A percentile compares a stretch with the other conserved stretches of the same genome.
Conservation (phyloP, 1,139 yeast species). For the Yamadazyma siamensis region DNA sequence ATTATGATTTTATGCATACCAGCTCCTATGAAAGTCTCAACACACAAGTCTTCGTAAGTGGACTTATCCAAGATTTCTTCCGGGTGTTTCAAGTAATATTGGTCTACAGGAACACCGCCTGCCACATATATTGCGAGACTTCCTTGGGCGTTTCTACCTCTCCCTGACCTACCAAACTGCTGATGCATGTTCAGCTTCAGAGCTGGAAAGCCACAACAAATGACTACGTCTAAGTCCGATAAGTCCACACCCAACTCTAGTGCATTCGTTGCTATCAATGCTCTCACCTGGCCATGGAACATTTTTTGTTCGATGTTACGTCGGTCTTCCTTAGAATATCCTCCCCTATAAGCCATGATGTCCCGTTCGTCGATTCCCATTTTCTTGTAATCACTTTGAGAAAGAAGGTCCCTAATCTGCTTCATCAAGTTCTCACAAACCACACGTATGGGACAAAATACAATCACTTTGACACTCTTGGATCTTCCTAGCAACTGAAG, state of each 20-base stretch:
- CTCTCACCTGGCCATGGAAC: constrained; percentile 82
- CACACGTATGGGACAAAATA: constrained; percentile 82
- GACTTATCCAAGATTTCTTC: constrained; percentile 50
- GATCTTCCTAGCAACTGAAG: constrained; percentile 60
- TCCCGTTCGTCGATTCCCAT: constrained; percentile 49
- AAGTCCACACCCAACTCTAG: constrained; percentile 93
- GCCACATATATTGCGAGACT: constrained; percentile 77
- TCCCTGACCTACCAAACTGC: constrained; percentile 95
- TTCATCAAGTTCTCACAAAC: constrained; percentile 87
- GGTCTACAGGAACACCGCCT: constrained; percentile 83
- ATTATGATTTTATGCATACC: constrained; percentile 42
- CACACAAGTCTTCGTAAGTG: constrained; percentile 43
- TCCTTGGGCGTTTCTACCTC: constrained; percentile 65
- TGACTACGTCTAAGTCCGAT: constrained; percentile 85
- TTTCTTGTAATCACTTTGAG: constrained; percentile 19
- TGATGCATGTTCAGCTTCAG: constrained; percentile 87
- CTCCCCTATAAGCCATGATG: constrained; percentile 93
- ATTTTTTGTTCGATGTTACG: constrained; percentile 82
- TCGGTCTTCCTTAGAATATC: constrained; percentile 82
- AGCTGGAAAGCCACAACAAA: constrained; percentile 88
- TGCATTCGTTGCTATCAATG: constrained; percentile 93
- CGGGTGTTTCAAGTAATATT: constrained; percentile 73
- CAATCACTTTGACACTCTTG: constrained; percentile 62
- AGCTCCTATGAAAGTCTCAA: constrained; percentile 34
- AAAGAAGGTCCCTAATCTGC: constrained; percentile 58